Evolutionary conservation across 148 eudicot species (phyloP).

Genomic region (Rhododendron ferrugineum): DNA sequence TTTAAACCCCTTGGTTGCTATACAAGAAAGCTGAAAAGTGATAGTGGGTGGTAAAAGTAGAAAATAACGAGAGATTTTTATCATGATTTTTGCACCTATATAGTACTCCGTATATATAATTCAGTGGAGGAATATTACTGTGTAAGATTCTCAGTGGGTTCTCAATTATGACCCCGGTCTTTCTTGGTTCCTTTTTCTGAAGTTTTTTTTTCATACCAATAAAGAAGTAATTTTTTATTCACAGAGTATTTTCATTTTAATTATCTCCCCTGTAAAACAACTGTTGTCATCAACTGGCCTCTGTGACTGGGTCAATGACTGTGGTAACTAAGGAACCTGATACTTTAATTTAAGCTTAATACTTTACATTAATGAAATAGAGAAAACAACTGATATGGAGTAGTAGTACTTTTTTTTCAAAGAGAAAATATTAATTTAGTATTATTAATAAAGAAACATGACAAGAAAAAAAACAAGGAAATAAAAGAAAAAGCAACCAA

Average conservation of each 20-base stretch:
- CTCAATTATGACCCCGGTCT: background rate
- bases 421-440: background rate
- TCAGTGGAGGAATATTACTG: constrained; percentile 3
- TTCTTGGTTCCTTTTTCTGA: background rate
- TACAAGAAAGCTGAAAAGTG: background rate
- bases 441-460: background rate
- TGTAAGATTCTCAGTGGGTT: constrained; percentile 8
- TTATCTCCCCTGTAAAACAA: background rate
- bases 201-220: background rate
- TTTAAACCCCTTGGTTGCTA: background rate
- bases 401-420: too few species aligned
- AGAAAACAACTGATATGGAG: background rate
- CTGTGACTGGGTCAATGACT: background rate
- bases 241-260: background rate
- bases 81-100: constrained; percentile 8
- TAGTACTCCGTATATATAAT: too few species aligned
- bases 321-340: background rate
- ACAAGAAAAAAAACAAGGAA: background rate
- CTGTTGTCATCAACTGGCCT: background rate
- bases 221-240: background rate
- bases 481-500: background rate
- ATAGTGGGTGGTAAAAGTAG: background rate
- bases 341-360: background rate
- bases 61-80: background rate
- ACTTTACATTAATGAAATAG: background rate